These are phyloP conservation scores for Oryza punctata DNA, from an alignment of 176 grass and related monocot species.

Conservation along the genomic window DNA sequence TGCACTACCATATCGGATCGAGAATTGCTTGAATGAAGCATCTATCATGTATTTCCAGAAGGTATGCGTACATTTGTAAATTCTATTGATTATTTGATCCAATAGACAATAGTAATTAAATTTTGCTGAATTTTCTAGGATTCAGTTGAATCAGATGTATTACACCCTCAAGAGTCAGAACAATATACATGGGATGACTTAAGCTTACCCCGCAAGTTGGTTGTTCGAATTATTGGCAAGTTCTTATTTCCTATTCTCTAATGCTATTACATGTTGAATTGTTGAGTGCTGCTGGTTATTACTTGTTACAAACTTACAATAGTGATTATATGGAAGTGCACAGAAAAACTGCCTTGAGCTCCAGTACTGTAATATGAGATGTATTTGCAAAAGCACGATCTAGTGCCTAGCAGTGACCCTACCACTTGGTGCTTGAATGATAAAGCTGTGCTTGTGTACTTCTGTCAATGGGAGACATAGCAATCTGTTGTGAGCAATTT, in stretches of 20 bases:
- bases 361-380: conserved; percentile 19
- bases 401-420: neutral
- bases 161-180: conserved; percentile 56
- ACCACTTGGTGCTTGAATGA: conserved; percentile 3
- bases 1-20: conserved; percentile 77
- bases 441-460: conserved; percentile 20
- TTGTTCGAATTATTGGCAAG: conserved; percentile 74
- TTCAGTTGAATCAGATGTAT: conserved; percentile 66
- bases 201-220: conserved; percentile 73
- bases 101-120: conserved; percentile 19
- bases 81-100: conserved; percentile 24
- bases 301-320: conserved; percentile 11
- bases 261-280: neutral
- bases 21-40: conserved; percentile 71
- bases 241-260: conserved; percentile 35
- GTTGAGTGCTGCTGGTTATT: conserved; percentile 36
- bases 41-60: conserved; percentile 84
- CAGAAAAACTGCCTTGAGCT: neutral
- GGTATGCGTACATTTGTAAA: conserved; percentile 44
- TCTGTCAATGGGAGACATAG: neutral
- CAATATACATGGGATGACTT: conserved; percentile 86
- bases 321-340: neutral
- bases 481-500: neutral
- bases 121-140: conserved; percentile 55
- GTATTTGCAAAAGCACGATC: neutral